These are phyloP conservation scores for Boletus edulis DNA, from an alignment of 768 basidiomycete genomes.

Conservation along the genomic window DNA sequence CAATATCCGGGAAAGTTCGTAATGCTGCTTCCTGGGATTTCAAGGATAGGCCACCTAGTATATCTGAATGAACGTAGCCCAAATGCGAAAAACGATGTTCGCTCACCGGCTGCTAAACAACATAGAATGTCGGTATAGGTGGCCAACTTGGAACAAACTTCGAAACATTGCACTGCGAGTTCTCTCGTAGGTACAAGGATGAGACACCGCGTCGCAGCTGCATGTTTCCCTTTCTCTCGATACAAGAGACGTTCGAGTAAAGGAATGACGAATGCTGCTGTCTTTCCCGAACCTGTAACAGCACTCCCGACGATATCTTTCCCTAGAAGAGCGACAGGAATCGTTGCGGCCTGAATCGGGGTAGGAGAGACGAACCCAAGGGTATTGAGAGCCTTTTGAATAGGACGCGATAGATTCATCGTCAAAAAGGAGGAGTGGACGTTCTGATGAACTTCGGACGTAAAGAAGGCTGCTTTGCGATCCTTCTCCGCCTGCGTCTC, in stretches of 20 bases:
- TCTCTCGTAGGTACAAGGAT: slow-evolving; percentile 94
- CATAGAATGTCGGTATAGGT: slow-evolving; percentile 87
- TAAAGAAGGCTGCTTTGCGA: slow-evolving; percentile 88
- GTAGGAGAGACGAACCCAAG: slow-evolving; percentile 84
- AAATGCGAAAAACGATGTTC: slow-evolving; percentile 4
- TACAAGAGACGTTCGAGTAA: slow-evolving; percentile 91
- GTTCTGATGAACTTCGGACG: slow-evolving; percentile 51
- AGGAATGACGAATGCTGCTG: slow-evolving; percentile 94
- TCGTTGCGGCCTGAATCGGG: slow-evolving; percentile 92
- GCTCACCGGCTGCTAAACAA: slow-evolving; percentile 85
- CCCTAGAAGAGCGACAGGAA: slow-evolving; percentile 90
- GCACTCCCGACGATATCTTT: slow-evolving; percentile 96
- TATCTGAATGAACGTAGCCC: slow-evolving; percentile 3
- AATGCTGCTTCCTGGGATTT: slow-evolving; percentile 88
- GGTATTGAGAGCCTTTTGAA: slow-evolving; percentile 85
- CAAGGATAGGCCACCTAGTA: slow-evolving; percentile 82
- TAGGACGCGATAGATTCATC: slow-evolving; percentile 94
- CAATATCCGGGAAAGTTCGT: slow-evolving; percentile 85
- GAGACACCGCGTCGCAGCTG: slow-evolving; percentile 85
- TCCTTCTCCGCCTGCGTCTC: slow-evolving; percentile 59
- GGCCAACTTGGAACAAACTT: slow-evolving; percentile 84
- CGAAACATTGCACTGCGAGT: slow-evolving; percentile 92
- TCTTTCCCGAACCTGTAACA: slow-evolving; percentile 97
- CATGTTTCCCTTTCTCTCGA: slow-evolving; percentile 84
- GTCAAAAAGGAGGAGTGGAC: slow-evolving; percentile 79